Base-by-base conservation (phyloP, 768 basidiomycete species). In the Punctularia strigosozonata region DNA sequence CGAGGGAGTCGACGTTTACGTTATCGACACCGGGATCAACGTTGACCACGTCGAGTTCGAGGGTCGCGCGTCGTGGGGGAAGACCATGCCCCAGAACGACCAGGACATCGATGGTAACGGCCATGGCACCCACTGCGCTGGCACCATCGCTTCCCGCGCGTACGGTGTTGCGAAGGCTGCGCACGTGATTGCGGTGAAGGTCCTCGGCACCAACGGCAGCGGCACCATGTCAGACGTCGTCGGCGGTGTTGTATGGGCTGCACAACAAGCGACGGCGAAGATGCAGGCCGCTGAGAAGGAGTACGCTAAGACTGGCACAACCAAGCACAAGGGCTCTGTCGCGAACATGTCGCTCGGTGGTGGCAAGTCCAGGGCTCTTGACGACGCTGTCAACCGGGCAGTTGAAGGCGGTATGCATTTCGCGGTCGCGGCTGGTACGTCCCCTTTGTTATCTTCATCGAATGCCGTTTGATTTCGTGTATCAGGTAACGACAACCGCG, bases 271-370 rank as follows among this genome's bases (percentile, higher is more conserved):
- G 5, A 54, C 58, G 28, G 48, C 55, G 19, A 86, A 80, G 55
- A 72, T 71, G 0, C 53, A 50, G n/a, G 68, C 68, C 13, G 83
- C 88, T 14, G 64, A 61, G 6, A 69, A 71, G 8, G 87, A 92
- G 56, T 55, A 71, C 44, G 71, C 65, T 38, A 67, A 70, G 22
- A 89, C 86, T 15, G 84, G 87, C 39, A 79, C 73, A 64, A 83
- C 81, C 39, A 63, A 62, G 31, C 86, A 94, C 72, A 92, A 90
- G 66, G 95, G 95, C 18, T 90, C 89, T 14, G 90, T 92, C 38
- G 87, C 82, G 36, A 94, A 94, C 71, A 95, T 99, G 95, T 85
- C 81, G 57, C 80, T 99, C 38, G 95, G 95, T 46, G 95, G 95
- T 51, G 88, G 89, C 43, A 94, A 92, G 66, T 88, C 86, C 4